Percentiles rank a stretch among this genome's conserved stretches.
Conservation (phyloP, 805 yeast species). For the Clavispora phyllophila region DNA sequence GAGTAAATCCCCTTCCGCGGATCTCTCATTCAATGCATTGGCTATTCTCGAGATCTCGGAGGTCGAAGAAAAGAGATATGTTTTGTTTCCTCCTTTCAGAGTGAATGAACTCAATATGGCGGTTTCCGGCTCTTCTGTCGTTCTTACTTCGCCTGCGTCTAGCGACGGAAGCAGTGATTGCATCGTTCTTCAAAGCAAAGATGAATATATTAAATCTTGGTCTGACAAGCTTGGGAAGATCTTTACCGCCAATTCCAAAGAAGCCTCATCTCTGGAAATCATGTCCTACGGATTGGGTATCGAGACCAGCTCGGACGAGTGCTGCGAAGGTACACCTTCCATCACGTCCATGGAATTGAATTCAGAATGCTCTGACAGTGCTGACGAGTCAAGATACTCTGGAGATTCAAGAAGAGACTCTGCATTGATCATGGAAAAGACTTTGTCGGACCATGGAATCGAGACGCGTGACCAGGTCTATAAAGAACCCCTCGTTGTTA, state of each 20-base stretch:
- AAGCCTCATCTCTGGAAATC: slow-evolving; percentile 7
- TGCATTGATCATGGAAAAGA: slow-evolving; percentile 10
- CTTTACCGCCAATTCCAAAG: slow-evolving; percentile 24
- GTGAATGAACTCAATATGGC: slow-evolving; percentile 29
- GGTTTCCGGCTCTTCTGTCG: background rate
- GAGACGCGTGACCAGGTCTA: slow-evolving; percentile 4
- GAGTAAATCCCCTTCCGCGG: slow-evolving; percentile 6
- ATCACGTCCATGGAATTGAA: background rate
- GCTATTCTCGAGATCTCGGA: slow-evolving; percentile 27
- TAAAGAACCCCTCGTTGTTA: slow-evolving; percentile 4
- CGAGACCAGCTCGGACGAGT: slow-evolving; percentile 7
- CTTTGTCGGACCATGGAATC: slow-evolving; percentile 9
- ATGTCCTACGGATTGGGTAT: slow-evolving; percentile 14
- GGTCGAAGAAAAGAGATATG: slow-evolving; percentile 21
- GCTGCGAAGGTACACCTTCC: background rate
- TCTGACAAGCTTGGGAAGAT: slow-evolving; percentile 24
- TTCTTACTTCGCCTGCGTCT: background rate
- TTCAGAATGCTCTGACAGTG: background rate
- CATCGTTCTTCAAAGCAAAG: slow-evolving; percentile 9
- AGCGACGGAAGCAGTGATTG: background rate
- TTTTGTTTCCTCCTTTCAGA: slow-evolving; percentile 40
- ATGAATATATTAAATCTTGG: slow-evolving; percentile 26
- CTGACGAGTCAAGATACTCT: background rate
- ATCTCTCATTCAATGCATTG: slow-evolving; percentile 20
- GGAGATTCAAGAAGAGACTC: slow-evolving; percentile 1